Evolutionary conservation across 352 stramenopile genomes (phyloP), one percentile per base, ranked within the genome.

Genomic region (Phytopythium chamaehyphon): DNA sequence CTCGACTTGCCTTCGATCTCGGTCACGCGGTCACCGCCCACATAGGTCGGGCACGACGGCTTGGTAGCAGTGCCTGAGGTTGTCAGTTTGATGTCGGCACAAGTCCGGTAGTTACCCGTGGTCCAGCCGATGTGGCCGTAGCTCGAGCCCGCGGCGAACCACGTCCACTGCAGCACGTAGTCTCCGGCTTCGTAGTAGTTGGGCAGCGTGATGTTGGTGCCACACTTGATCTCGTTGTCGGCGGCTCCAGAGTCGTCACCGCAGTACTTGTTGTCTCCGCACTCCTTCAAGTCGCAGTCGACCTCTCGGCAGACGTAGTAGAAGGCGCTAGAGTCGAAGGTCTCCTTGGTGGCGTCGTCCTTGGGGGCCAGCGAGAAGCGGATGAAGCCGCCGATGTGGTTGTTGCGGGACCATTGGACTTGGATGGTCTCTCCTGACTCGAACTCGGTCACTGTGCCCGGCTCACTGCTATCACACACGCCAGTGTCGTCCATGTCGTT

Each of bases 91-190:
- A 86, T 83, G 19, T 86, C 71, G 2, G 74, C 74, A 18, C 71
- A 86, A 6, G 71, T 74, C 14, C 73, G 69, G 44, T 75, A 86
- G 40, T 78, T 68, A 3, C 54, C 55, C 45, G 71, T 69, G n/a
- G 61, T 60, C 71, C 69, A 83, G 10, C 63, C 69, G 33, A 81
- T 61, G 49, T 83, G 76, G 24, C 74, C 71, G 45, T 69, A 77
- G 45, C 67, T 81, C 39, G 66, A 79, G 19, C 74, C 74, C 11
- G 59, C 71, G 16, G 57, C 54, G 22, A 78, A 71, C 74, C 74
- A 83, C 19, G 69, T 67, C 74, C 71, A 83, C 52, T 86, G 74
- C 46, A 86, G 49, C 33, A 83, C 71, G 39, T 84, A 84, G 59
- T 84, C 73, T 3, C 73, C 73, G 24, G 66, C 55, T 12, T 54